Evolutionary conservation across 352 stramenopile genomes (phyloP).

Genomic region (Phytophthora boehmeriae): DNA sequence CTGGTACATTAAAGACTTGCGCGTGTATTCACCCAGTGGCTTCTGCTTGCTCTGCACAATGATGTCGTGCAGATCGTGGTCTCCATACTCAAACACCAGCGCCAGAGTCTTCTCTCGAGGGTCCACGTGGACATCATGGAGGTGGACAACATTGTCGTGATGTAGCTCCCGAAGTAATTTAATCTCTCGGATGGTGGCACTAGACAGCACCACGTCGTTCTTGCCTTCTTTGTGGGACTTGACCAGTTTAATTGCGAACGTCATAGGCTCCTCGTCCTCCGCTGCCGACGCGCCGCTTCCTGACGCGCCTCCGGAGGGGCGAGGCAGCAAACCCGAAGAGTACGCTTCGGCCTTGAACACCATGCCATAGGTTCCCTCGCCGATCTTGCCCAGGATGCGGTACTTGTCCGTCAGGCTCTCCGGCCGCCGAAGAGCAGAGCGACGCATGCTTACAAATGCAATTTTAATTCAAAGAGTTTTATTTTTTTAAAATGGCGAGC

Average conservation of each 20-base stretch:
- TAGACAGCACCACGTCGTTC: conserved; percentile 90
- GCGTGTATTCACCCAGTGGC: conserved; percentile 90
- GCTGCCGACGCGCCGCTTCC: conserved; percentile 9
- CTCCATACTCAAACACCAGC: conserved; percentile 90
- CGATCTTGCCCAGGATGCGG: conserved; percentile 87
- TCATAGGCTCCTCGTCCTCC: conserved; percentile 81
- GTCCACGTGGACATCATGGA: conserved; percentile 89
- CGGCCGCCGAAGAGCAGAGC: conserved; percentile 59
- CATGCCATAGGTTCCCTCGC: conserved; percentile 89
- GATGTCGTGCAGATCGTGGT: conserved; percentile 91
- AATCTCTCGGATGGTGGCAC: conserved; percentile 89
- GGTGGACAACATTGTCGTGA: conserved; percentile 87
- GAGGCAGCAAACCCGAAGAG: conserved; percentile 49
- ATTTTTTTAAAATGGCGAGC: too few species aligned
- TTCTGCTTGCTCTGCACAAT: conserved; percentile 90
- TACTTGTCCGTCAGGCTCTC: conserved; percentile 86
- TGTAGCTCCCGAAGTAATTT: conserved; percentile 89
- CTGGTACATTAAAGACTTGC: conserved; percentile 93
- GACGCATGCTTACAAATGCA: conserved; percentile 52
- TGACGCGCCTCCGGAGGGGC: conserved; percentile 16
- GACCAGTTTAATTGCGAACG: conserved; percentile 90
- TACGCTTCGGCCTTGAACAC: conserved; percentile 89
- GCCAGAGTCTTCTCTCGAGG: conserved; percentile 82
- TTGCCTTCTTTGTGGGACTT: conserved; percentile 91
- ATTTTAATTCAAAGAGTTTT: too few species aligned